Percentiles rank a stretch among this genome's conserved stretches.
phyloP scores from a whole-genome alignment of 108 stramenopile genomes.

The Cyclostephanos invisitatus region DNA sequence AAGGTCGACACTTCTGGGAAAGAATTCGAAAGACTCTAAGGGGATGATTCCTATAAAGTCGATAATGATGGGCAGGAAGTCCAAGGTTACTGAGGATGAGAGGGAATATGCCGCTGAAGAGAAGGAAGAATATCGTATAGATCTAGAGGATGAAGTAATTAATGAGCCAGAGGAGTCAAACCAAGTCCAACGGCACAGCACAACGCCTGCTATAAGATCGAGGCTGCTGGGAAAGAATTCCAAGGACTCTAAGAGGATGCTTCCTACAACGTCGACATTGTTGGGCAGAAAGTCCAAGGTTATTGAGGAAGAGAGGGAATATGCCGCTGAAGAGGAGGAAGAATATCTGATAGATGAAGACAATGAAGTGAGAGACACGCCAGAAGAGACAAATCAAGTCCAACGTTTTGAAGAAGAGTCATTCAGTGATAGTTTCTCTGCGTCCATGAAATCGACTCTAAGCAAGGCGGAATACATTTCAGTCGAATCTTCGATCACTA shows the following conservation, averaged over 20 bases:
- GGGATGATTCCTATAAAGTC: slow-evolving; percentile 10
- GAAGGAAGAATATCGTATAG: too few species aligned
- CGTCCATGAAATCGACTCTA: slow-evolving; percentile 32
- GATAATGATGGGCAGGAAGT: too few species aligned
- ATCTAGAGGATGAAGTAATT: too few species aligned
- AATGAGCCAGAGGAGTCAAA: too few species aligned
- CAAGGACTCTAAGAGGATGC: slow-evolving; percentile 16
- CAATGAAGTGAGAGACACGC: neutral
- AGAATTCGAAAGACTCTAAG: slow-evolving; percentile 6
- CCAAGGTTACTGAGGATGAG: too few species aligned
- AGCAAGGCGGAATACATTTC: slow-evolving; percentile 32
- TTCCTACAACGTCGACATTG: slow-evolving; percentile 9
- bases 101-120: too few species aligned
- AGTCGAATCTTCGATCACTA: slow-evolving; percentile 41
- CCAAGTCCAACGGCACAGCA: too few species aligned
- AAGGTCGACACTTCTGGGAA: neutral
- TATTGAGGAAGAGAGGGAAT: slow-evolving; percentile 35
- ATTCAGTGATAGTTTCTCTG: neutral
- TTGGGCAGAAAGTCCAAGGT: slow-evolving; percentile 28
- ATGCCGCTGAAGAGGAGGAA: slow-evolving; percentile 13
- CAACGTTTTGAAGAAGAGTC: neutral
- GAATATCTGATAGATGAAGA: neutral
- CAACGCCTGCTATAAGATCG: too few species aligned
- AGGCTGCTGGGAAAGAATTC: neutral
- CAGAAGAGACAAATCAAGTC: neutral